These are phyloP conservation scores for Podaxis mareebaensis DNA, from an alignment of 768 basidiomycete species.

Conservation along the genomic window DNA sequence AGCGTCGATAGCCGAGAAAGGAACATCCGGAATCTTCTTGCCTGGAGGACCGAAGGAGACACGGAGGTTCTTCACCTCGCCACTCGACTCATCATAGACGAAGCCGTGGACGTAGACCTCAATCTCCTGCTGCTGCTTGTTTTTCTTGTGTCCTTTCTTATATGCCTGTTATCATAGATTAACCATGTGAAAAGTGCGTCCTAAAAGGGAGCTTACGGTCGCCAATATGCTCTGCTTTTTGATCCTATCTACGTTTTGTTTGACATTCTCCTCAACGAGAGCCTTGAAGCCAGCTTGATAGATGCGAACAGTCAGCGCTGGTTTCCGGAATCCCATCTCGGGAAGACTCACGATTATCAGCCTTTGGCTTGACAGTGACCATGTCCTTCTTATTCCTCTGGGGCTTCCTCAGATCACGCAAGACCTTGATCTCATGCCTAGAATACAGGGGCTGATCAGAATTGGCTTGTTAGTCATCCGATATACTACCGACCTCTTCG, in stretches of 20 bases:
- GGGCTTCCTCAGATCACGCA: conserved; percentile 33
- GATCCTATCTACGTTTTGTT: conserved; percentile 39
- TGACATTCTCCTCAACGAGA: conserved; percentile 54
- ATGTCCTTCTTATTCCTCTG: conserved; percentile 27
- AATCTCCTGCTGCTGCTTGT: conserved; percentile 25
- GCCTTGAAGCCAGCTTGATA: conserved; percentile 34
- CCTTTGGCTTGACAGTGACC: conserved; percentile 22
- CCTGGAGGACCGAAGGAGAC: conserved; percentile 43
- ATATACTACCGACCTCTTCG: conserved; percentile 27
- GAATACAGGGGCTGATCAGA: neutral
- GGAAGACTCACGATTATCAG: conserved; percentile 25
- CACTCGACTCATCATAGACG: conserved; percentile 54
- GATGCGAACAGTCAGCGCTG: neutral
- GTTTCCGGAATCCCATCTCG: neutral
- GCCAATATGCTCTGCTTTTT: conserved; percentile 38
- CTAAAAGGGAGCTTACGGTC: conserved; percentile 22
- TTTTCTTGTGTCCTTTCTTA: conserved; percentile 19
- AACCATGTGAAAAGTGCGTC: neutral
- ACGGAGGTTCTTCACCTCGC: conserved; percentile 47
- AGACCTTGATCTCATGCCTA: conserved; percentile 35
- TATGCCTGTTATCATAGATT: conserved; percentile 23
- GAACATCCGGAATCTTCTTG: conserved; percentile 32
- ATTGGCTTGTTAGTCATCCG: neutral
- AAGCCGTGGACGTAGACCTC: conserved; percentile 55
- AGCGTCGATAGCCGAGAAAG: conserved; percentile 31